These are phyloP conservation scores for Solanum gandarillasii DNA, from an alignment of 257 asterid genomes.

Conservation along the genomic window DNA sequence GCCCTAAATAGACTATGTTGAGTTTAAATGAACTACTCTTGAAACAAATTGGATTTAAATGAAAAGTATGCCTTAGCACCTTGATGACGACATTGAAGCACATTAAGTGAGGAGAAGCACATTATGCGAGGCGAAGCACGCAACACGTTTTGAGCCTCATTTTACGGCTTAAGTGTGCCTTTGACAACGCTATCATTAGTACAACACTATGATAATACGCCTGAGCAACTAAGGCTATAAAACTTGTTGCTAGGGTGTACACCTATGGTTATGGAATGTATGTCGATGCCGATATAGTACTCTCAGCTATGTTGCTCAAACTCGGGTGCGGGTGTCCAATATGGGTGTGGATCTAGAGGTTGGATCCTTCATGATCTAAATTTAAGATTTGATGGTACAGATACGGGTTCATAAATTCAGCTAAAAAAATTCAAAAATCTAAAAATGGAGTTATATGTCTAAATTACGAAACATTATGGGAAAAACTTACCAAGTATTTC, in stretches of 20 bases:
- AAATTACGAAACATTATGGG: background rate
- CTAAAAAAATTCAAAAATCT: no score
- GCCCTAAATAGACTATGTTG: background rate
- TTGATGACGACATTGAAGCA: background rate
- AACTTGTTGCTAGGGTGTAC: background rate
- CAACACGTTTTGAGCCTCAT: background rate
- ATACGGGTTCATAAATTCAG: background rate
- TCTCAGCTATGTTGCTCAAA: background rate
- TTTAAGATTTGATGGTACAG: background rate
- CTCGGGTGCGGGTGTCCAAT: background rate
- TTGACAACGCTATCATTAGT: background rate
- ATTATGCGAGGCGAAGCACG: background rate
- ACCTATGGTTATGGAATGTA: background rate
- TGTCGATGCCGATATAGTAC: background rate
- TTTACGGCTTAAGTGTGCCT: background rate
- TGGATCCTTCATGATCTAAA: background rate
- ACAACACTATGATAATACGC: background rate
- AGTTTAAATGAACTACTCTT: background rate
- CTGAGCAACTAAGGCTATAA: background rate
- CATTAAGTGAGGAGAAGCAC: background rate
- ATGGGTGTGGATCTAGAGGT: background rate
- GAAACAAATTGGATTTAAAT: background rate
- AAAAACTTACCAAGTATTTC: background rate
- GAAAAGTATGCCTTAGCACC: background rate
- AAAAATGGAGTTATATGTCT: background rate